Evolutionary conservation across 805 yeast genomes (phyloP).

Genomic region (Clavispora phyllophila): DNA sequence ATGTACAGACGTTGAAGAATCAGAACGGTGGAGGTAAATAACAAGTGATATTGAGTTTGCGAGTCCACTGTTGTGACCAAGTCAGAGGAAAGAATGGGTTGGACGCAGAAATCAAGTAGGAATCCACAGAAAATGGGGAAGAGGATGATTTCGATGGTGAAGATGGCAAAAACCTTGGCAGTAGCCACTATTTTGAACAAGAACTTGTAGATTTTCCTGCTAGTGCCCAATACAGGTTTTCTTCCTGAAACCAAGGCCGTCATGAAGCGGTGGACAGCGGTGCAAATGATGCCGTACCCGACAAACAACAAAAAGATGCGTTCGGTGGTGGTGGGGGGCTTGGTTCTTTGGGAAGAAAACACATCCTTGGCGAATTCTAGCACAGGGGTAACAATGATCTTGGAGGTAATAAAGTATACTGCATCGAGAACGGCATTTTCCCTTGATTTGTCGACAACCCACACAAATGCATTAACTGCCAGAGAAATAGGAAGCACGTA

Average conservation of each 20-base stretch:
- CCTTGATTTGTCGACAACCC: not conserved
- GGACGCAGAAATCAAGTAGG: constrained; percentile 61
- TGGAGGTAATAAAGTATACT: not conserved
- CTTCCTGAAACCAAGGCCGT: constrained; percentile 22
- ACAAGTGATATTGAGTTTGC: constrained; percentile 12
- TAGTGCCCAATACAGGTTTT: constrained; percentile 45
- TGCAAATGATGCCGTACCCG: constrained; percentile 29
- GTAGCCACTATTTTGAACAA: constrained; percentile 57
- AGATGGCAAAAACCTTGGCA: constrained; percentile 67
- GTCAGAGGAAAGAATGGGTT: constrained; percentile 44
- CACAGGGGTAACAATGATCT: constrained; percentile 4
- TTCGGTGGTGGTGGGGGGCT: constrained; percentile 30
- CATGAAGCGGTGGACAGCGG: constrained; percentile 25
- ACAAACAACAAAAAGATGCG: constrained; percentile 31
- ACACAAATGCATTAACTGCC: not conserved
- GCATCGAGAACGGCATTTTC: not conserved
- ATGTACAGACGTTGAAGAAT: constrained; percentile 18
- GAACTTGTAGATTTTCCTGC: constrained; percentile 47
- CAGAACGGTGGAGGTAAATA: constrained; percentile 19
- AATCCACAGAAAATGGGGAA: constrained; percentile 88
- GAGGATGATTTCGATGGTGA: constrained; percentile 71
- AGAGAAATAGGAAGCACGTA: not conserved
- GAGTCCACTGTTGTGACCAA: constrained; percentile 2
- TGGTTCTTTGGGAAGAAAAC: constrained; percentile 5
- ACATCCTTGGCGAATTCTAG: not conserved